Evolutionary conservation across 2,329 filamentous ascomycete genomes (phyloP).

Genomic region (Pyrenochaeta sp.): DNA sequence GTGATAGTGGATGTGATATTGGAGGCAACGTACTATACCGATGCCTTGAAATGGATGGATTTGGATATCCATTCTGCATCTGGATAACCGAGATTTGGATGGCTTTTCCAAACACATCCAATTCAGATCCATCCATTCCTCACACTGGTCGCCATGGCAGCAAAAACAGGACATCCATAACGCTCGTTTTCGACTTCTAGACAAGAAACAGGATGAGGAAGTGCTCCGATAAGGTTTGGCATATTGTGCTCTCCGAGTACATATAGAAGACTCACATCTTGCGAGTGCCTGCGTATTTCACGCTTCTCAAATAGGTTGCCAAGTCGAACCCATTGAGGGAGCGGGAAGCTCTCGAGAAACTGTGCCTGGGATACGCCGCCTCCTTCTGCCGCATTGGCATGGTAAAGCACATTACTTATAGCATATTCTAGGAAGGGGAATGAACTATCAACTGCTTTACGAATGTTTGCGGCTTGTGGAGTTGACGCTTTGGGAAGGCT

Average conservation of each 20-base stretch:
- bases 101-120: no score
- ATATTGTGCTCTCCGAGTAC: conserved; percentile 23
- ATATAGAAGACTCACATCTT: conserved; percentile 23
- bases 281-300: conserved; percentile 15
- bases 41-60: no score
- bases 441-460: conserved; percentile 16
- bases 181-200: conserved; percentile 33
- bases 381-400: conserved; percentile 50
- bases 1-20: no score
- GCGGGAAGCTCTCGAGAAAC: conserved; percentile 28
- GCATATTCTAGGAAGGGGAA: conserved; percentile 61
- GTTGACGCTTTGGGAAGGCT: conserved; percentile 10
- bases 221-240: conserved; percentile 38
- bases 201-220: conserved; percentile 23
- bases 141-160: conserved; percentile 48
- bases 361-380: conserved; percentile 20
- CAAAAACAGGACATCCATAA: conserved; percentile 48
- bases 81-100: no score
- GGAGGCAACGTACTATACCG: no score
- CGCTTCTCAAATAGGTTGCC: conserved; percentile 44
- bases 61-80: no score
- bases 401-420: conserved; percentile 52
- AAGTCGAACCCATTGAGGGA: conserved; percentile 34
- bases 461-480: conserved; percentile 8
- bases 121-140: no score